Conservation (phyloP, 495 filamentous ascomycete species). For the Lichina pygmaea region DNA sequence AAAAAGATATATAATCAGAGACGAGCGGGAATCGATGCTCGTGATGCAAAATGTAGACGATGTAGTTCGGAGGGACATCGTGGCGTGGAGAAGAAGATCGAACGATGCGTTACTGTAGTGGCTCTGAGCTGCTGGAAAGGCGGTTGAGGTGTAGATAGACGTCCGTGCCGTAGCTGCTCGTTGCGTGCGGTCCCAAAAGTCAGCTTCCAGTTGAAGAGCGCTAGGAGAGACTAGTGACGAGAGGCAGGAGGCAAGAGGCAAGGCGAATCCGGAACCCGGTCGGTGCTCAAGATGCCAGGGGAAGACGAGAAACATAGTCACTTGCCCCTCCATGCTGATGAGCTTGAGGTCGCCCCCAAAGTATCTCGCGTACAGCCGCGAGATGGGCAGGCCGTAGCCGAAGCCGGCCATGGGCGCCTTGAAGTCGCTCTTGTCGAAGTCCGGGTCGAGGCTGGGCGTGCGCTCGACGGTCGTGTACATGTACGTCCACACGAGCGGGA, state of each 20-base stretch:
- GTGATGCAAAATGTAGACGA: too few species aligned
- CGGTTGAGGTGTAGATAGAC: conserved; percentile 95
- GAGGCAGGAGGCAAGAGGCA: background rate
- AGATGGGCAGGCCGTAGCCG: conserved; percentile 85
- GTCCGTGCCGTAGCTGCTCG: conserved; percentile 73
- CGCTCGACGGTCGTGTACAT: conserved; percentile 98
- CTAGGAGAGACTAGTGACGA: background rate
- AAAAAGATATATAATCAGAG: too few species aligned
- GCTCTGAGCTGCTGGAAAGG: conserved; percentile 82
- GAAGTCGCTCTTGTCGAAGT: conserved; percentile 98
- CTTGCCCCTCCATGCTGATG: conserved; percentile 98
- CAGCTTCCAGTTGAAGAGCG: background rate
- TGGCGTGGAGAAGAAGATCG: too few species aligned
- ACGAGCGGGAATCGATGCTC: too few species aligned
- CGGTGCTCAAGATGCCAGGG: background rate
- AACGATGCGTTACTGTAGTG: conserved; percentile 47
- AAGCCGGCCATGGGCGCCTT: conserved; percentile 99
- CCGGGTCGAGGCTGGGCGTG: conserved; percentile 80
- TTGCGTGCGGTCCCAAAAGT: background rate
- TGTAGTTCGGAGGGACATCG: too few species aligned
- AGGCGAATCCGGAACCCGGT: background rate
- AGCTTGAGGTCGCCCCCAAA: conserved; percentile 92
- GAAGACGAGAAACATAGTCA: conserved; percentile 1
- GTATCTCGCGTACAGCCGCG: conserved; percentile 79
- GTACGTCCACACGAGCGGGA: conserved; percentile 96